phyloP scores from a whole-genome alignment of 2,329 filamentous ascomycete genomes.

The Venturiaceae sp. region DNA sequence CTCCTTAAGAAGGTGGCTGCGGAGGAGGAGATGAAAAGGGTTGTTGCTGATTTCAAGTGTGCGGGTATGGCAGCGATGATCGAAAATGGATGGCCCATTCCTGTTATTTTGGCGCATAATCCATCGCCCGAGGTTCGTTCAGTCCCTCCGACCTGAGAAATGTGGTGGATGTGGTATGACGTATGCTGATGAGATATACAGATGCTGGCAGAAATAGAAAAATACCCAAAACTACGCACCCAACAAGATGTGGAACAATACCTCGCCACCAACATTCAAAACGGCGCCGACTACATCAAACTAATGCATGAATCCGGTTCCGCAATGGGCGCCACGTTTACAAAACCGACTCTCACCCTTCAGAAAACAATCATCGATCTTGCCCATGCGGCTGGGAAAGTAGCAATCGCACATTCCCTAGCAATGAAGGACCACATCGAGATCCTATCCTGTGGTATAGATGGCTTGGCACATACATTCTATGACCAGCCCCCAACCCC shows the following conservation, averaged over 20 bases:
- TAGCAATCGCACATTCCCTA: slow-evolving; percentile 31
- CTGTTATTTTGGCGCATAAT: slow-evolving; percentile 30
- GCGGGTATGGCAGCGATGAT: slow-evolving; percentile 40
- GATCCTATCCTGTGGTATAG: slow-evolving; percentile 29
- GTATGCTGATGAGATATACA: slow-evolving; percentile 13
- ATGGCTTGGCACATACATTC: slow-evolving; percentile 35
- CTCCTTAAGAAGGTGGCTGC: slow-evolving; percentile 19
- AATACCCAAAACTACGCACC: slow-evolving; percentile 37
- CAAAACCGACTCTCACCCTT: slow-evolving; percentile 31
- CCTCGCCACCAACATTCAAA: slow-evolving; percentile 27
- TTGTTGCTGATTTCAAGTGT: slow-evolving; percentile 37
- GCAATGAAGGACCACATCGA: slow-evolving; percentile 30
- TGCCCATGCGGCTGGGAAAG: slow-evolving; percentile 24
- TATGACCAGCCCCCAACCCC: slow-evolving; percentile 28
- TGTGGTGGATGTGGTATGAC: slow-evolving; percentile 7
- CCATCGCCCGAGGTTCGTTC: slow-evolving; percentile 18
- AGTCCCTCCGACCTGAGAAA: too few relatives aligned
- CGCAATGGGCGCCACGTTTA: slow-evolving; percentile 26
- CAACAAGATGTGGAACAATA: slow-evolving; percentile 31
- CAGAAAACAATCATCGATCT: slow-evolving; percentile 35
- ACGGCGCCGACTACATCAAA: slow-evolving; percentile 40
- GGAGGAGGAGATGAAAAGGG: slow-evolving; percentile 19
- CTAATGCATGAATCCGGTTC: slow-evolving; percentile 41
- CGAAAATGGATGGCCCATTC: slow-evolving; percentile 41
- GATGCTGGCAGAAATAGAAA: slow-evolving; percentile 29